These are phyloP conservation scores for Atkinsonella hypoxylon DNA, from an alignment of 2,329 filamentous ascomycete species.

Conservation along the genomic window DNA sequence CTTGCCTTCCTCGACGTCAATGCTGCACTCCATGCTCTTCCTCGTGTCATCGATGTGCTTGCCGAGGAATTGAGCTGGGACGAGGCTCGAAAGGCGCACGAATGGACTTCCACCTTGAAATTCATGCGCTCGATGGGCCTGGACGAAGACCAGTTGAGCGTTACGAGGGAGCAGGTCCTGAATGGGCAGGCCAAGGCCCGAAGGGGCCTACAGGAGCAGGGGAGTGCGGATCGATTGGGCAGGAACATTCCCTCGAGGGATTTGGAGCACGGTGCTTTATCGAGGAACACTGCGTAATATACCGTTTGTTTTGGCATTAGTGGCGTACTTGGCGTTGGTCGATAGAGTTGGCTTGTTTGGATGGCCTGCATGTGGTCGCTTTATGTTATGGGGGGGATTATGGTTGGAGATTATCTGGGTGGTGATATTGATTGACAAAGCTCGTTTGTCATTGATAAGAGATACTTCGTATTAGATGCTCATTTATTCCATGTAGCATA, in stretches of 20 bases:
- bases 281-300: conserved; percentile 2
- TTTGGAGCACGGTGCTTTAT: not conserved
- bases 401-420: too few species aligned
- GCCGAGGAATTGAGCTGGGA: conserved; percentile 56
- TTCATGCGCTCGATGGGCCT: conserved; percentile 36
- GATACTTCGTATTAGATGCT: too few species aligned
- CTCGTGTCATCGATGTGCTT: conserved; percentile 61
- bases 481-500: too few species aligned
- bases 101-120: conserved; percentile 40
- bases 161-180: conserved; percentile 12
- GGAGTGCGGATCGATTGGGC: not conserved
- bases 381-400: too few species aligned
- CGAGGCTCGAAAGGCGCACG: conserved; percentile 39
- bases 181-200: conserved; percentile 1
- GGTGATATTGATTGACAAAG: too few species aligned
- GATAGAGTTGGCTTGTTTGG: too few species aligned
- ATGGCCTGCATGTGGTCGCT: too few species aligned
- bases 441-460: too few species aligned
- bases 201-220: not conserved
- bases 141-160: conserved; percentile 12
- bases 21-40: conserved; percentile 56
- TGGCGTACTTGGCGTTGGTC: not conserved
- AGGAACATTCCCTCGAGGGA: not conserved
- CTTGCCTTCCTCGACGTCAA: conserved; percentile 67
- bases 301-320: not conserved